Conservation (phyloP, 2,329 filamentous ascomycete species). For the Ophiostoma ips region DNA sequence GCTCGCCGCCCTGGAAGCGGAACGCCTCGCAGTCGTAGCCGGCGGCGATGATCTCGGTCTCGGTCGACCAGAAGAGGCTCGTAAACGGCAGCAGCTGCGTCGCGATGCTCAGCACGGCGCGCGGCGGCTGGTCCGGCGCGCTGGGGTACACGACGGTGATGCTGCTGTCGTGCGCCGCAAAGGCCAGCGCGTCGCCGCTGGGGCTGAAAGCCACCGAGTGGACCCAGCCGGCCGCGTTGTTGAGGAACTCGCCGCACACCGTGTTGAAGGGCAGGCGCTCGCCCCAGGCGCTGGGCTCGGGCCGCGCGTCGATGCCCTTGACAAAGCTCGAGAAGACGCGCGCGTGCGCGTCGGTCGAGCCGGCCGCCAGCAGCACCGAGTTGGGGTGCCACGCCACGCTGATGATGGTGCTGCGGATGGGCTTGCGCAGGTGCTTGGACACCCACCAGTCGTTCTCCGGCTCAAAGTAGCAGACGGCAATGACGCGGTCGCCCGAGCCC, state of each 20-base stretch:
- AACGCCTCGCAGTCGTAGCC: slow-evolving; percentile 87
- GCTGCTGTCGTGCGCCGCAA: slow-evolving; percentile 88
- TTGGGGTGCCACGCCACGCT: slow-evolving; percentile 95
- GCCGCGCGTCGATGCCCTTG: slow-evolving; percentile 80
- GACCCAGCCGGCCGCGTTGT: slow-evolving; percentile 94
- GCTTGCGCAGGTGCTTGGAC: slow-evolving; percentile 98
- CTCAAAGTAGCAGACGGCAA: slow-evolving; percentile 96
- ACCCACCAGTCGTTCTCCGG: slow-evolving; percentile 99
- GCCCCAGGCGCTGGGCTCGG: slow-evolving; percentile 81
- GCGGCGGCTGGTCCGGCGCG: slow-evolving; percentile 77
- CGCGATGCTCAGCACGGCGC: slow-evolving; percentile 76
- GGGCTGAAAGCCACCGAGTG: slow-evolving; percentile 90
- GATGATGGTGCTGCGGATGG: slow-evolving; percentile 92
- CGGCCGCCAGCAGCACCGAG: slow-evolving; percentile 83
- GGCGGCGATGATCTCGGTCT: slow-evolving; percentile 87
- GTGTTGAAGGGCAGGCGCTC: slow-evolving; percentile 96
- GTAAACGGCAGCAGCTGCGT: slow-evolving; percentile 88
- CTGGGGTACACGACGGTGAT: slow-evolving; percentile 93
- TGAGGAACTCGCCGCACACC: slow-evolving; percentile 90
- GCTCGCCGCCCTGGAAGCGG: slow-evolving; percentile 64
- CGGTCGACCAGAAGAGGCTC: slow-evolving; percentile 81
- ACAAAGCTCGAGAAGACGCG: slow-evolving; percentile 91
- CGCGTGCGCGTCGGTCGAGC: slow-evolving; percentile 94
- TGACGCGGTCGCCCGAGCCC: slow-evolving; percentile 86
- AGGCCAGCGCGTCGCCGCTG: slow-evolving; percentile 82